Evolutionary conservation across 495 filamentous ascomycete genomes (phyloP), one percentile per base, ranked within the genome.

Genomic region (Letharia columbiana): DNA sequence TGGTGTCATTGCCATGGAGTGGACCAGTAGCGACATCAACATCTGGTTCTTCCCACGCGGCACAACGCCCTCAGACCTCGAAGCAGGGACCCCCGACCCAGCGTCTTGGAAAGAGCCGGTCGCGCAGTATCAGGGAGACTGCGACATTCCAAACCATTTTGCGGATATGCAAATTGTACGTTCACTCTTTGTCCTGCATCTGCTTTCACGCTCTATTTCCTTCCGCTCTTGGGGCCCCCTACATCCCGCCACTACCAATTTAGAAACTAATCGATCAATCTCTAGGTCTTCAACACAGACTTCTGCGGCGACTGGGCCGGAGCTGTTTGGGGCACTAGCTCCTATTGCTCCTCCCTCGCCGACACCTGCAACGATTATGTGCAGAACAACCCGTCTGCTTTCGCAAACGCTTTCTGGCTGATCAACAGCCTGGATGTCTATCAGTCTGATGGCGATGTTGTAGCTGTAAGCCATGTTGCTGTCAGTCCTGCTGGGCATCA

Each of bases 241-340:
- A 28, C 23, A 28, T 28, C 23, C 23, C 23, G 23, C 23, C 23
- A 28, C 23, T 28, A 28, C 23, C 23, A 28, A 28, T 28, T 28
- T 28, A 28, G 23, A 28, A 28, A 28, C 23, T 28, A 28, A 28
- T 28, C 0, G 23, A 28, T 28, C 23, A 28, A 28, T 28, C 23
- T 1, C 31, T 18, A 56, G 52, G 80, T 95, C 64, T 86, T 96
- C 72, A 84, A 98, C 75, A 89, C 86, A 0, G 89, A 87, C 1
- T 91, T 96, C 77, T 97, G 93, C 75, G 93, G 93, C 56, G 85
- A 90, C 70, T 96, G 90, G 89, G 91, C 91, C 39, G 92, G 90
- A 44, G 67, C 66, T 1, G 77, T 80, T 66, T 83, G 77, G 78
- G 68, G 66, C 23, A 39, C 66, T 10, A 66, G 67, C 54, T 76